Percentiles rank a stretch among this genome's conserved stretches.
These are phyloP conservation scores for Xerocomus nothofagi DNA, from an alignment of 1,284 basidiomycete genomes.

Conservation along the genomic window DNA sequence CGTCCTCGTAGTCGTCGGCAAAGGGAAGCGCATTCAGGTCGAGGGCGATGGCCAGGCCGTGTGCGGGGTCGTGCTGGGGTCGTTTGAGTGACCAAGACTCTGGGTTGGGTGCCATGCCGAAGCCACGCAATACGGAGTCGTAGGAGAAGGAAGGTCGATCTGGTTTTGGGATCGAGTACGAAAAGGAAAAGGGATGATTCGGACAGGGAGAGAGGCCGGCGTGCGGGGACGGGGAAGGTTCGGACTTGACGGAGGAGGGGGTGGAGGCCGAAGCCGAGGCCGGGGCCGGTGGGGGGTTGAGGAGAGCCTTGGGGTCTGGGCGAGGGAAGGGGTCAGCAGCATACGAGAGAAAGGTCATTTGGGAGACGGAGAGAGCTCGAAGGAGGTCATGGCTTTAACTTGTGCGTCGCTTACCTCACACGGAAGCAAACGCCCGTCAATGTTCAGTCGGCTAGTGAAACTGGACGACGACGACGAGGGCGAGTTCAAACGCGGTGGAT, in stretches of 20 bases:
- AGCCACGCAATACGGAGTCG: conserved; percentile 11
- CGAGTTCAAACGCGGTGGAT: not conserved
- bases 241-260: conserved; percentile 31
- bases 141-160: not conserved
- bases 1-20: conserved; percentile 53
- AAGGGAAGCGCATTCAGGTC: conserved; percentile 41
- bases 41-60: conserved; percentile 13
- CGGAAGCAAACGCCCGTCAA: conserved; percentile 5
- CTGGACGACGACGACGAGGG: not conserved
- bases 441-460: not conserved
- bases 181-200: conserved; percentile 22
- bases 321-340: conserved; percentile 13
- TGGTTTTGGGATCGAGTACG: conserved; percentile 10
- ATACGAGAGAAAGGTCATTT: conserved; percentile 27
- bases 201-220: conserved; percentile 24
- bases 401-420: conserved; percentile 21
- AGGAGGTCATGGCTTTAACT: too few species aligned
- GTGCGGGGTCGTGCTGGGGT: conserved; percentile 4
- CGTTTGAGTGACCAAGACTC: conserved; percentile 31
- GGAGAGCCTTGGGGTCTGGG: conserved; percentile 6
- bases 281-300: too few species aligned
- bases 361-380: not conserved
- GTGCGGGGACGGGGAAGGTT: conserved; percentile 27
- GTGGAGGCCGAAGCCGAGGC: conserved; percentile 1
- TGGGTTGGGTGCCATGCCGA: conserved; percentile 26